These are phyloP conservation scores for Yarrowia sp. DNA, from an alignment of 805 yeast species.

Conservation along the genomic window DNA sequence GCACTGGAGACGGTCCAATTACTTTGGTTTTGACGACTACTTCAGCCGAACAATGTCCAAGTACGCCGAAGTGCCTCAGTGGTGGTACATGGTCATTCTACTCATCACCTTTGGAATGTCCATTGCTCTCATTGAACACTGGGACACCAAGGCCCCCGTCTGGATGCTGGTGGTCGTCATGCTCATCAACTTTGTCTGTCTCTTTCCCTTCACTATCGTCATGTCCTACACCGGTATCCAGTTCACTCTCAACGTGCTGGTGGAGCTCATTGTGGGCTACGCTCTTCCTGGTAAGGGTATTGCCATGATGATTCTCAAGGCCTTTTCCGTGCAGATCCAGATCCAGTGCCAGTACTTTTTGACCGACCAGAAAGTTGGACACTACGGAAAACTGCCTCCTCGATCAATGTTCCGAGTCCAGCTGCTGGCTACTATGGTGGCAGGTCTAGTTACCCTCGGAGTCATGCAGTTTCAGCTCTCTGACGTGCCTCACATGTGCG, in stretches of 20 bases:
- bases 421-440: conserved; percentile 44
- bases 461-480: conserved; percentile 38
- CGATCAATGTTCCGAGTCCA: conserved; percentile 51
- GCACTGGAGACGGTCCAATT: conserved; percentile 1
- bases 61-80: conserved; percentile 52
- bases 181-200: conserved; percentile 50
- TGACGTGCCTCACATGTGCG: conserved; percentile 35
- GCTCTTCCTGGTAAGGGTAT: conserved; percentile 59
- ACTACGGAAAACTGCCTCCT: conserved; percentile 59
- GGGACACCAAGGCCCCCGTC: conserved; percentile 50
- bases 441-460: conserved; percentile 36
- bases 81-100: conserved; percentile 50
- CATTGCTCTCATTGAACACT: conserved; percentile 43
- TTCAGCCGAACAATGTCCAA: conserved; percentile 48
- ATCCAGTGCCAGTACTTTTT: conserved; percentile 59
- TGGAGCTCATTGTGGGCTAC: conserved; percentile 63
- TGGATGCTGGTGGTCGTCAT: conserved; percentile 62
- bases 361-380: conserved; percentile 57
- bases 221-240: conserved; percentile 57
- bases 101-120: conserved; percentile 45
- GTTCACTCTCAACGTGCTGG: conserved; percentile 58
- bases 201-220: conserved; percentile 62
- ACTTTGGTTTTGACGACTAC: conserved; percentile 39
- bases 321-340: conserved; percentile 44
- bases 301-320: conserved; percentile 54